These are phyloP conservation scores for Amanita thiersii DNA, from an alignment of 768 basidiomycete species.

Conservation along the genomic window DNA sequence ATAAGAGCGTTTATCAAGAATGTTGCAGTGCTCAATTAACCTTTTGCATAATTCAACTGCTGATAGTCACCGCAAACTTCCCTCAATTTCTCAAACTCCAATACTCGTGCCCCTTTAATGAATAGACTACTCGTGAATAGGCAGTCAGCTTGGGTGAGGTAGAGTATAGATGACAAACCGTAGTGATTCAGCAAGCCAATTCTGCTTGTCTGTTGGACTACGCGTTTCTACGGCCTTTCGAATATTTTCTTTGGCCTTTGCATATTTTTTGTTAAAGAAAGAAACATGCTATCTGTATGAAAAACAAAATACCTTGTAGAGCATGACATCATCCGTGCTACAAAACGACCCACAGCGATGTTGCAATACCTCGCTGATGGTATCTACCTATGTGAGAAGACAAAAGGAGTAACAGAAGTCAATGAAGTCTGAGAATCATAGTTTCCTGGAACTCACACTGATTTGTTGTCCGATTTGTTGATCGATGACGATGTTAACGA, in stretches of 20 bases:
- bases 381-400: conserved; percentile 72
- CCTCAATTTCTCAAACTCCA: conserved; percentile 76
- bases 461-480: conserved; percentile 97
- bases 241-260: conserved; percentile 86
- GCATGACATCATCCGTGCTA: conserved; percentile 94
- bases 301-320: conserved; percentile 69
- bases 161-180: conserved; percentile 39
- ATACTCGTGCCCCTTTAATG: conserved; percentile 76
- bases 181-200: conserved; percentile 79
- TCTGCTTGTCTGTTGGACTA: conserved; percentile 65
- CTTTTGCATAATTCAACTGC: conserved; percentile 74
- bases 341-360: conserved; percentile 96
- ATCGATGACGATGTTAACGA: conserved; percentile 95
- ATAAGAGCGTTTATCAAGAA: background rate
- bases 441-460: conserved; percentile 47
- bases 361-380: conserved; percentile 91
- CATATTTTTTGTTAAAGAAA: conserved; percentile 6
- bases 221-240: conserved; percentile 82
- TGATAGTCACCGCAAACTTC: conserved; percentile 90
- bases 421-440: conserved; percentile 8
- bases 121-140: conserved; percentile 54
- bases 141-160: conserved; percentile 7
- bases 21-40: conserved; percentile 24
- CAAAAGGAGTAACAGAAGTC: conserved; percentile 10
- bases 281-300: conserved; percentile 2